These are phyloP conservation scores for Kandelia obovata DNA, from an alignment of 345 rosid species.

Conservation along the genomic window DNA sequence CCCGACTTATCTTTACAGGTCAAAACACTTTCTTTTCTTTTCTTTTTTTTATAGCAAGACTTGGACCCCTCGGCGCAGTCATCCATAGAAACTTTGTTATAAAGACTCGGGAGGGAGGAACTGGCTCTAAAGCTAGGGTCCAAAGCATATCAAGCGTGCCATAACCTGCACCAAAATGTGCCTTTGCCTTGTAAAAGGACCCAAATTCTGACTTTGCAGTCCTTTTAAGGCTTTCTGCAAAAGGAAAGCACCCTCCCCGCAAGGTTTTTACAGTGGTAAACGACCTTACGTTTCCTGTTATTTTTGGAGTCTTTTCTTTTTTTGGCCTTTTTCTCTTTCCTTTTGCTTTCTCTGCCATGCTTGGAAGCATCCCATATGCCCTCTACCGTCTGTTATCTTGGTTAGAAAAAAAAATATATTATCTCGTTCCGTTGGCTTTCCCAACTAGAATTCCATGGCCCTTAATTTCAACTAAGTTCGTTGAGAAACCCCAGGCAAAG, in stretches of 20 bases:
- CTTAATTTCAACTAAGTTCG: no score
- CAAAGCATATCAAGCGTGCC: neutral
- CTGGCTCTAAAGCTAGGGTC: neutral
- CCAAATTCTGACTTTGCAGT: neutral
- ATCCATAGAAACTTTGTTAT: neutral
- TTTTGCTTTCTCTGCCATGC: constrained; percentile 19
- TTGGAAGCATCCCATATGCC: constrained; percentile 41
- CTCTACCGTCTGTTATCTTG: neutral
- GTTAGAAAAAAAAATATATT: no score
- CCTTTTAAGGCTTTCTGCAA: neutral
- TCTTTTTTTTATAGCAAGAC: neutral
- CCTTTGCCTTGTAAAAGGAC: neutral
- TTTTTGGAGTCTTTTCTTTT: constrained; percentile 17
- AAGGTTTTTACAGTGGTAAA: neutral
- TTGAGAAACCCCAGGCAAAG: no score
- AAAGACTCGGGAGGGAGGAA: neutral
- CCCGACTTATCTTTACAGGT: constrained; percentile 29
- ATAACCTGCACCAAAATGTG: neutral
- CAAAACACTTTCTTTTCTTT: constrained; percentile 36
- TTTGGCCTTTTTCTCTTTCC: constrained; percentile 15
- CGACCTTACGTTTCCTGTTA: constrained; percentile 19
- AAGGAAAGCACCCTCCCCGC: neutral
- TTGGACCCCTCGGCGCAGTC: constrained; percentile 2
- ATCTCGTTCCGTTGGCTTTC: no score
- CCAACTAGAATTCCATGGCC: no score